Evolutionary conservation across 2,329 filamentous ascomycete species (phyloP), one percentile per base, ranked within the genome.

Genomic region (Microdochium paspali): DNA sequence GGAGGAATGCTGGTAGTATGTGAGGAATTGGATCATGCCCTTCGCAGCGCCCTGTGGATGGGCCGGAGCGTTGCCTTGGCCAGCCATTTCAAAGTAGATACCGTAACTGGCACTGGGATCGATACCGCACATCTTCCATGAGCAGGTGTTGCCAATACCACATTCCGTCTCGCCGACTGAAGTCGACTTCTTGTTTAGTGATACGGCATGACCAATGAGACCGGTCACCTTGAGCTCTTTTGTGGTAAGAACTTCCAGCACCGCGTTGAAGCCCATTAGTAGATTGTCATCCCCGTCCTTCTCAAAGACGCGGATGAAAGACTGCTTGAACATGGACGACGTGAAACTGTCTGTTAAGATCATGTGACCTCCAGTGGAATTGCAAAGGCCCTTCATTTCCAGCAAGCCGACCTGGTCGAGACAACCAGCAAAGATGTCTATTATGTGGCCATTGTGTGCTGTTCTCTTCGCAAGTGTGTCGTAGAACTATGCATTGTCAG

Each of bases 111-210:
- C 83, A 47, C 83, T 85, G 10, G 93, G 93, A 58, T 97, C 90
- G 56, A 98, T 96, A 56, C 90, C 90, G 60, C 93, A 97, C 91
- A 98, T 96, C 71, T 98, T 98, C 93, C 93, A 98, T 3, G 90
- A 91, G 67, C 91, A 97, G 1, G 93, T 98, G 64, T 97, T 97
- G 54, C 93, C 93, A 58, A 98, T 96, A 60, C 93, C 93, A 59
- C 91, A 96, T 65, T 98, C 93, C 0, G 93, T 97, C 71, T 98
- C 93, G 46, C 93, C 93, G 12, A 98, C 93, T 1, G 90, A 95
- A 9, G 87, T 86, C 0, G 93, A 97, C 64, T 98, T 98, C 71
- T 97, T 98, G 74, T 97, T 97, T 57, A 96, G 74, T 2, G 91
- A 97, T 44, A 98, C 85, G 1, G 91, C 93, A 65, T 98, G 93